These are phyloP conservation scores for Eucalyptus cloeziana DNA, from an alignment of 345 rosid genomes.

Conservation along the genomic window DNA sequence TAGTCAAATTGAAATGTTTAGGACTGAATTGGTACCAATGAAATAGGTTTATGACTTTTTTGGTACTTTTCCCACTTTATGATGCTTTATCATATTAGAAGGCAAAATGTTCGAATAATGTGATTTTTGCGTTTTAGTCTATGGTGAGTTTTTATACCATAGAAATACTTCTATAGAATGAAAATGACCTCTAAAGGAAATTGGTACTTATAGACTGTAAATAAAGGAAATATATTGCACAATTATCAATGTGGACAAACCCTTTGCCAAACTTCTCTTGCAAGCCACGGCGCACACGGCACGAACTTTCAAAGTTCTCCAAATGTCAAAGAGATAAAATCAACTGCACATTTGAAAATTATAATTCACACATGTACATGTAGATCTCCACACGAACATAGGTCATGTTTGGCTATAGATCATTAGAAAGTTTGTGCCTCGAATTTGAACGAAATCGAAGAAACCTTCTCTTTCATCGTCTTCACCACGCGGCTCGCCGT, in stretches of 20 bases:
- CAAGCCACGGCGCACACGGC: neutral
- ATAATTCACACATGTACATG: neutral
- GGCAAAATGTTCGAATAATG: neutral
- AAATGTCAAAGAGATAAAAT: neutral
- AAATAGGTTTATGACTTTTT: no score
- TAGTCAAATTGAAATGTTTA: no score
- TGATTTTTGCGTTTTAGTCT: neutral
- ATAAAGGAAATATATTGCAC: neutral
- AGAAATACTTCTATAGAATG: neutral
- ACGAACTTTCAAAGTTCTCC: neutral
- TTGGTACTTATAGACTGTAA: neutral
- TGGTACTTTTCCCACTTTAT: no score
- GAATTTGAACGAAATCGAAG: neutral
- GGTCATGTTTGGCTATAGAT: neutral
- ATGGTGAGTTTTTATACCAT: neutral
- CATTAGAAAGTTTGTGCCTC: neutral
- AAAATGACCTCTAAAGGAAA: neutral
- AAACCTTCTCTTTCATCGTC: neutral
- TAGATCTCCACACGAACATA: neutral
- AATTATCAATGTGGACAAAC: neutral
- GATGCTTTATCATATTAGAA: neutral
- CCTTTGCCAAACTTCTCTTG: neutral
- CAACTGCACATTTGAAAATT: neutral
- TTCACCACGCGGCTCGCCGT: constrained; percentile 5
- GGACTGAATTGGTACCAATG: no score